Conservation (phyloP, 345 rosid species). For the Draba incana region DNA sequence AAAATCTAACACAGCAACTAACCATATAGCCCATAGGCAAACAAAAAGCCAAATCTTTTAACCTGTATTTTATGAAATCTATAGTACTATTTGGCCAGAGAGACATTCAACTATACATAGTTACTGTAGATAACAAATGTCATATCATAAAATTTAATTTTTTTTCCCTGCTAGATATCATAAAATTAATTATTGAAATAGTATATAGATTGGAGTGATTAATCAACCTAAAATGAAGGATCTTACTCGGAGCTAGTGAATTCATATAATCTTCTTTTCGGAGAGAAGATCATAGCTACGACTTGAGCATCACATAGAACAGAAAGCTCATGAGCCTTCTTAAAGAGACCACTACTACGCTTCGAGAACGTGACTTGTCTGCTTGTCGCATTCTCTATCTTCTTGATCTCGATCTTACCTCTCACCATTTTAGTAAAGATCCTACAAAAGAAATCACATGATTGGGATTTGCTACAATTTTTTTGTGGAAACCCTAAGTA, state of each 20-base stretch:
- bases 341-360: conserved; percentile 58
- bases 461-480: conserved; percentile 17
- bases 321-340: conserved; percentile 66
- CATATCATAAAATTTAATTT: neutral
- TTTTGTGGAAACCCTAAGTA: conserved; percentile 16
- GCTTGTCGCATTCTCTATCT: conserved; percentile 58
- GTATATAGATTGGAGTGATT: neutral
- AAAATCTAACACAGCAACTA: conserved; percentile 13
- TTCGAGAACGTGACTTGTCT: conserved; percentile 68
- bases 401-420: conserved; percentile 61
- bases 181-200: neutral
- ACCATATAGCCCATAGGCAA: conserved; percentile 7
- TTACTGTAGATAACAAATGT: conserved; percentile 6
- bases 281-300: conserved; percentile 59
- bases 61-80: conserved; percentile 20
- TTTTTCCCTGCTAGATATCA: neutral
- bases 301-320: conserved; percentile 72
- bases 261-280: conserved; percentile 51
- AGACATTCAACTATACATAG: conserved; percentile 18
- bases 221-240: conserved; percentile 9
- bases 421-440: conserved; percentile 49
- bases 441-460: conserved; percentile 9
- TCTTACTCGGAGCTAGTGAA: conserved; percentile 57
- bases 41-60: conserved; percentile 7
- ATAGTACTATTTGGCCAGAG: conserved; percentile 26